Base-by-base conservation (phyloP, 352 stramenopile genomes). In the Phytopythium kandeliae region DNA sequence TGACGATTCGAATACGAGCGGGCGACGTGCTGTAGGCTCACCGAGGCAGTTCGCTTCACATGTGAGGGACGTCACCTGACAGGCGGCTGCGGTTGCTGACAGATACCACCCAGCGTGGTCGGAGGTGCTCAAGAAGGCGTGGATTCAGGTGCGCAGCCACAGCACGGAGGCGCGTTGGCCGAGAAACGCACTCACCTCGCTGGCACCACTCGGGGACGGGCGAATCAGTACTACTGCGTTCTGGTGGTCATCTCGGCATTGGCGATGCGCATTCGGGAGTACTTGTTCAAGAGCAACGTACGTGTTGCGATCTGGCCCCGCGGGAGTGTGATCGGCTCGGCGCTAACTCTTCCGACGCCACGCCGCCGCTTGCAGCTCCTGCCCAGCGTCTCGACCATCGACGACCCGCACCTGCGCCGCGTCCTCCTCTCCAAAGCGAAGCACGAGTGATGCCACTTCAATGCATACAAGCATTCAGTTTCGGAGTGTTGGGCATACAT, bases 111-210 rank as follows among this genome's bases (percentile, higher is more conserved):
- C 74, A 9, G 65, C 65, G 30, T 89, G 77, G 77, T 54, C 67
- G 1, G 77, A 89, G 35, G 63, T 85, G 1, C 43, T 82, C 16
- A 89, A 89, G 48, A 67, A 62, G 2, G 77, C 70, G 51, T 89
- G 77, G 77, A 84, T 86, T 34, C 77, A 89, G 66, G 77, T 88
- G 38, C 46, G 45, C 17, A 9, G 5, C 38, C 6, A 8, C 2
- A n/a, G n/a, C 25, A 13, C 13, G 1, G 35, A 21, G 15, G 28
- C 17, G 36, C 1, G 13, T n/a, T n/a, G n/a, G n/a, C n/a, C n/a
- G n/a, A n/a, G n/a, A n/a, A n/a, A n/a, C n/a, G n/a, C n/a, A n/a
- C n/a, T n/a, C n/a, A n/a, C n/a, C n/a, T n/a, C n/a, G n/a, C n/a
- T n/a, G n/a, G n/a, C n/a, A n/a, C n/a, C n/a, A n/a, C n/a, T n/a